phyloP scores from a whole-genome alignment of 768 basidiomycete species.

The Agrocybe chaxingu region DNA sequence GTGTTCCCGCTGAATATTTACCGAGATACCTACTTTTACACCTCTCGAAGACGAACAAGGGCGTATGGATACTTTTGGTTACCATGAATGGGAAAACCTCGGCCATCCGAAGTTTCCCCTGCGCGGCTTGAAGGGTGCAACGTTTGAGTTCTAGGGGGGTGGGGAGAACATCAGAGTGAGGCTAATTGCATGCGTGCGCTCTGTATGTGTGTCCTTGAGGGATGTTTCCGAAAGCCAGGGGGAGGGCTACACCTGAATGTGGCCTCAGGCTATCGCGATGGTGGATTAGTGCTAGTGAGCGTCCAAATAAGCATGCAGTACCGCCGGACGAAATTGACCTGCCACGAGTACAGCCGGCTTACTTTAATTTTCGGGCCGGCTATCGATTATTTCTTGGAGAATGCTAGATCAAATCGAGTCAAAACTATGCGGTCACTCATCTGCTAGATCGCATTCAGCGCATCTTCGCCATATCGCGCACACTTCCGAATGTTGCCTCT shows the following conservation, averaged over 20 bases:
- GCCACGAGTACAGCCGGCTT: conserved; percentile 13
- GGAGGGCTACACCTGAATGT: not conserved
- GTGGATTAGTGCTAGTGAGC: conserved; percentile 1
- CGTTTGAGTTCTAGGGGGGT: conserved; percentile 4
- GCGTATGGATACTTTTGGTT: conserved; percentile 11
- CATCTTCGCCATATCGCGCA: conserved; percentile 11
- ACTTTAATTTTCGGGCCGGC: conserved; percentile 18
- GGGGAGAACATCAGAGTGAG: conserved; percentile 3
- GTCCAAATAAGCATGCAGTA: conserved; percentile 23
- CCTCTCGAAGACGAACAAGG: conserved; percentile 12
- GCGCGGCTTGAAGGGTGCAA: conserved; percentile 4
- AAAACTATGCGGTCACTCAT: too few relatives aligned
- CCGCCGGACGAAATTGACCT: conserved; percentile 22
- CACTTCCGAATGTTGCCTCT: conserved; percentile 17
- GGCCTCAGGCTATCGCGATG: not conserved
- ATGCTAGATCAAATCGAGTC: conserved; percentile 1
- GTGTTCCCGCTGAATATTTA: conserved; percentile 8
- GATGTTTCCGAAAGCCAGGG: not conserved
- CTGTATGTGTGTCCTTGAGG: not conserved
- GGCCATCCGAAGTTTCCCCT: conserved; percentile 28
- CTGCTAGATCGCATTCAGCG: not conserved
- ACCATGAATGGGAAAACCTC: conserved; percentile 25
- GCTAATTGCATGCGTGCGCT: conserved; percentile 1
- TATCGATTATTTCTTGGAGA: conserved; percentile 9
- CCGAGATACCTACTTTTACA: conserved; percentile 23